These are phyloP conservation scores for Apophysomyces elegans DNA, from an alignment of 371 early-diverging fungal genomes.

Conservation along the genomic window DNA sequence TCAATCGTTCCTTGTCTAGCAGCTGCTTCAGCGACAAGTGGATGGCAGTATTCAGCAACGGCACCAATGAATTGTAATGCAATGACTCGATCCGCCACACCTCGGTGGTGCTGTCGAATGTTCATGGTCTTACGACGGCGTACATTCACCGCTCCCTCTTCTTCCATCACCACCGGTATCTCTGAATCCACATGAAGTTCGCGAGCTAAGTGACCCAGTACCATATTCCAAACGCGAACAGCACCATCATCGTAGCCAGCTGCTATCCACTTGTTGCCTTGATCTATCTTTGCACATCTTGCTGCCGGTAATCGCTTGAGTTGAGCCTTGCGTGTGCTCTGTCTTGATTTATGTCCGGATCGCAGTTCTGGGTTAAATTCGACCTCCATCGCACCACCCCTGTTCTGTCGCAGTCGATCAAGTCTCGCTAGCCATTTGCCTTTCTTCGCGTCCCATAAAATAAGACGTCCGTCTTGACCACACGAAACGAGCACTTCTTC, in stretches of 20 bases:
- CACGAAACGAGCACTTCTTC: slow-evolving; percentile 31
- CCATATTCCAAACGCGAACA: slow-evolving; percentile 37
- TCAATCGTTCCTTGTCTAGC: slow-evolving; percentile 21
- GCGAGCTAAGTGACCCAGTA: slow-evolving; percentile 22
- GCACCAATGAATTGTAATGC: slow-evolving; percentile 33
- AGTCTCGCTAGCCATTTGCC: slow-evolving; percentile 39
- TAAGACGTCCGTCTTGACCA: slow-evolving; percentile 38
- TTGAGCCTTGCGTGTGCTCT: slow-evolving; percentile 6
- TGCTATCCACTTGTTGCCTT: slow-evolving; percentile 32
- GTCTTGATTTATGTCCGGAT: neutral
- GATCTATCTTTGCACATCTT: slow-evolving; percentile 34
- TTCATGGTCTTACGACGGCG: neutral
- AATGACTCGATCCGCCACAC: slow-evolving; percentile 21
- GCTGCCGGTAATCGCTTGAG: slow-evolving; percentile 17
- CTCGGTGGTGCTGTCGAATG: slow-evolving; percentile 1
- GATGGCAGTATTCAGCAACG: slow-evolving; percentile 35
- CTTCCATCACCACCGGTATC: slow-evolving; percentile 17
- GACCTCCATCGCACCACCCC: slow-evolving; percentile 19
- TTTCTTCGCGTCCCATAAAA: slow-evolving; percentile 35
- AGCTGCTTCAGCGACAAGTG: slow-evolving; percentile 33
- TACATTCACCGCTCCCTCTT: slow-evolving; percentile 4
- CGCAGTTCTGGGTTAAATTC: slow-evolving; percentile 30
- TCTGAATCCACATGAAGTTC: slow-evolving; percentile 26
- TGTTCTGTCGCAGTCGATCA: slow-evolving; percentile 25
- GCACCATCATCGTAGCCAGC: slow-evolving; percentile 43